phyloP scores from a whole-genome alignment of 2,329 filamentous ascomycete genomes.

The Microdochium bolleyi region DNA sequence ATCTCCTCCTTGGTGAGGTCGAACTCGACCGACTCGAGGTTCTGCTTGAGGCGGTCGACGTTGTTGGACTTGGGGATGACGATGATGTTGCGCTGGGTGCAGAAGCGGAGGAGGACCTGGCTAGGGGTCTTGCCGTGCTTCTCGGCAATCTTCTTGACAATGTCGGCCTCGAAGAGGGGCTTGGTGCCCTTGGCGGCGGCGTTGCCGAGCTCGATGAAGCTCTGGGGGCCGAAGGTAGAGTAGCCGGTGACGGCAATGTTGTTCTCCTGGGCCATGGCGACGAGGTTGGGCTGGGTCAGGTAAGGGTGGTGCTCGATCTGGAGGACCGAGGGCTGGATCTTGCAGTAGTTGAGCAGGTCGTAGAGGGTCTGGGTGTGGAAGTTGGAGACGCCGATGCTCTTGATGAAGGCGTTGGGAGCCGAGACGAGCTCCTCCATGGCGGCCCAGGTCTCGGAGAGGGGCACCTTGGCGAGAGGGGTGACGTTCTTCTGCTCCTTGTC shows the following conservation, averaged over 20 bases:
- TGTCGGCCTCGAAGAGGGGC: conserved; percentile 22
- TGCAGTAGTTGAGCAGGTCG: conserved; percentile 72
- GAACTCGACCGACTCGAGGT: conserved; percentile 46
- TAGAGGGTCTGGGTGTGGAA: conserved; percentile 71
- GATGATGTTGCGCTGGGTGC: conserved; percentile 51
- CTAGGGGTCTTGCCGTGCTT: conserved; percentile 52
- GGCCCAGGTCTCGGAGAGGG: conserved; percentile 74
- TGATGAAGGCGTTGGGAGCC: conserved; percentile 53
- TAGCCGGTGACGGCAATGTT: conserved; percentile 54
- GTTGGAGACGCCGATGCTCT: conserved; percentile 76
- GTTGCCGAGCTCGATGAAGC: conserved; percentile 21
- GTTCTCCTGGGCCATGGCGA: conserved; percentile 47
- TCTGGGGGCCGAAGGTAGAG: conserved; percentile 54
- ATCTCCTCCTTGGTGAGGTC: conserved; percentile 44
- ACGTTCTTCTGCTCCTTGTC: conserved; percentile 38
- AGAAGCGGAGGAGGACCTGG: conserved; percentile 59
- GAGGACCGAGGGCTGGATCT: conserved; percentile 64
- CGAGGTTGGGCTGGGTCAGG: conserved; percentile 46
- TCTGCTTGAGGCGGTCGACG: conserved; percentile 39
- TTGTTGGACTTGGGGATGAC: conserved; percentile 57
- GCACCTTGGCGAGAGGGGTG: conserved; percentile 48
- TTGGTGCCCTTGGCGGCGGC: conserved; percentile 13
- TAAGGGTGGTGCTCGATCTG: conserved; percentile 90
- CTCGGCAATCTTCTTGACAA: conserved; percentile 42
- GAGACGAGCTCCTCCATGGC: conserved; percentile 71